Evolutionary conservation across 2,329 filamentous ascomycete genomes (phyloP).

Genomic region (Penicillium sp.): DNA sequence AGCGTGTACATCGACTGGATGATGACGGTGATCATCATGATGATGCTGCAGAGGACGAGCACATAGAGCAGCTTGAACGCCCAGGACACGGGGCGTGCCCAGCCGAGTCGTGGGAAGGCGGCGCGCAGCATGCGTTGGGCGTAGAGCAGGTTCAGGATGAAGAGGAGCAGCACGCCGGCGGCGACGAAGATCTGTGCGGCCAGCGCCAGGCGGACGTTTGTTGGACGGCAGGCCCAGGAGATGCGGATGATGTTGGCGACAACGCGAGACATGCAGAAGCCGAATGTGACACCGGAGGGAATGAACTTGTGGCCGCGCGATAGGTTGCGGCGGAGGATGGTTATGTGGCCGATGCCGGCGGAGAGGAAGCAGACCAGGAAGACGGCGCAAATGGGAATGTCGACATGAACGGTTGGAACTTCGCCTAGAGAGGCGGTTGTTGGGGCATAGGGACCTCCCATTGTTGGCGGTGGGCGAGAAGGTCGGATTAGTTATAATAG

Average conservation of each 20-base stretch:
- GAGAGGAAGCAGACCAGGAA: conserved; percentile 54
- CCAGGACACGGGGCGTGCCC: conserved; percentile 55
- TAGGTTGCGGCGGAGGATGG: conserved; percentile 45
- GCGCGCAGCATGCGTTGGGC: conserved; percentile 71
- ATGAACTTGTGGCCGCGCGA: conserved; percentile 49
- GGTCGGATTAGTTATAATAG: no score
- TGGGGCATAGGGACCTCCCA: conserved; percentile 33
- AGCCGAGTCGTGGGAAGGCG: conserved; percentile 67
- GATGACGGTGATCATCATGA: conserved; percentile 64
- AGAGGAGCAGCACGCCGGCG: conserved; percentile 71
- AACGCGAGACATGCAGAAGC: conserved; percentile 52
- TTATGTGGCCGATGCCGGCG: conserved; percentile 46
- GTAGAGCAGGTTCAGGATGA: conserved; percentile 74
- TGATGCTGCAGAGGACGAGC: conserved; percentile 57
- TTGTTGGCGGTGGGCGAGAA: conserved; percentile 1
- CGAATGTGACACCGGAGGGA: conserved; percentile 46
- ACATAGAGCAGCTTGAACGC: conserved; percentile 59
- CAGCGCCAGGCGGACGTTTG: conserved; percentile 51
- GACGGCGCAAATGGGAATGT: conserved; percentile 63
- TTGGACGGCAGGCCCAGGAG: conserved; percentile 51
- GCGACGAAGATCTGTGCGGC: conserved; percentile 67
- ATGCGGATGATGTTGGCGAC: conserved; percentile 52
- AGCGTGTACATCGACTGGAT: conserved; percentile 68
- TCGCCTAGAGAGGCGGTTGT: conserved; percentile 40
- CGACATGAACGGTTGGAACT: conserved; percentile 55